Evolutionary conservation across 768 basidiomycete species (phyloP).

Genomic region (Tephrocybe rancida): DNA sequence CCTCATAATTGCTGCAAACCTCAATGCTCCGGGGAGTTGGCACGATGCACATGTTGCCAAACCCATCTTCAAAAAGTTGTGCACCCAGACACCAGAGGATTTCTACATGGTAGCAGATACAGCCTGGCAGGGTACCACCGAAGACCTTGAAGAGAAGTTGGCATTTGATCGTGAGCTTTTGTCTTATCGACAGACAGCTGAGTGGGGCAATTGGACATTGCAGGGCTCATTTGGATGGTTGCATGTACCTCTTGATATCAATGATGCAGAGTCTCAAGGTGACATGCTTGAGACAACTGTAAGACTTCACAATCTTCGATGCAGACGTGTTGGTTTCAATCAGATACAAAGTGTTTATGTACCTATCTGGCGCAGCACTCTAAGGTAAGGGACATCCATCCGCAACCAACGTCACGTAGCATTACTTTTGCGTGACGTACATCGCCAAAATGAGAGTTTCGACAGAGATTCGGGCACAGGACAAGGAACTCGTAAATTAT

Average conservation of each 20-base stretch:
- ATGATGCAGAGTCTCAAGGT: constrained; percentile 21
- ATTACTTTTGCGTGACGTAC: not conserved
- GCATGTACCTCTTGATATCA: constrained; percentile 35
- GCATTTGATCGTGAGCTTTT: constrained; percentile 37
- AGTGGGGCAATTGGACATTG: constrained; percentile 46
- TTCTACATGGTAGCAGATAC: constrained; percentile 42
- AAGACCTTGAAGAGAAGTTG: constrained; percentile 22
- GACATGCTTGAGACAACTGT: constrained; percentile 36
- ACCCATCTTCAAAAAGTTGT: constrained; percentile 32
- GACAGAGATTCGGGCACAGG: not conserved
- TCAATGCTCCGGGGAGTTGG: constrained; percentile 35
- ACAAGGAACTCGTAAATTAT: not conserved
- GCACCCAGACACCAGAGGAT: constrained; percentile 27
- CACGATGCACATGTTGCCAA: constrained; percentile 38
- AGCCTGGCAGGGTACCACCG: constrained; percentile 31
- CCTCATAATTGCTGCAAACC: constrained; percentile 6
- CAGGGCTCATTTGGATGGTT: constrained; percentile 45
- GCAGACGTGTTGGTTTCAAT: constrained; percentile 37
- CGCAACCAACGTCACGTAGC: not conserved
- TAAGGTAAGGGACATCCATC: not conserved
- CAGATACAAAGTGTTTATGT: constrained; percentile 44
- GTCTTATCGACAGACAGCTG: constrained; percentile 42
- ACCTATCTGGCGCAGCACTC: constrained; percentile 37
- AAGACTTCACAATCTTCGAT: constrained; percentile 35
- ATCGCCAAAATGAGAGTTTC: not conserved